Conservation (phyloP, 208 protist species). For the Crithidia acanthocephali region DNA sequence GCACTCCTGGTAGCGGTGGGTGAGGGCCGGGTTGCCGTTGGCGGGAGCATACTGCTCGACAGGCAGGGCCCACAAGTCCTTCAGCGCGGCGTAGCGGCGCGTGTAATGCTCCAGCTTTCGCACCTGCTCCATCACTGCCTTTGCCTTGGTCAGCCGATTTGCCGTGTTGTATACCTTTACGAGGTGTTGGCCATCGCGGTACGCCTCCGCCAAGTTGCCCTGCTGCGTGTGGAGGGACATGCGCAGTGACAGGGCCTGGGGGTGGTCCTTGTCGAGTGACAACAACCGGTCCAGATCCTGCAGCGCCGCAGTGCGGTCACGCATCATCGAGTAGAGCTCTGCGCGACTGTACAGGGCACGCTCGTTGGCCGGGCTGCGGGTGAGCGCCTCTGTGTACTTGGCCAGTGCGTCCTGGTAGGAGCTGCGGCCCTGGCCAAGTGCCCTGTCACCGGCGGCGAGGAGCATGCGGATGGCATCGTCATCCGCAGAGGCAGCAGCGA, state of each 20-base stretch:
- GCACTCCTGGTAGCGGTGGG: slow-evolving; percentile 50
- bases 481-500: slow-evolving; percentile 4
- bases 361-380: slow-evolving; percentile 56
- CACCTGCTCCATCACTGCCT: slow-evolving; percentile 34
- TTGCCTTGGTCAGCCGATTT: slow-evolving; percentile 29
- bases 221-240: slow-evolving; percentile 57
- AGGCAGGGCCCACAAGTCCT: slow-evolving; percentile 33
- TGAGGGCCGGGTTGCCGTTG: slow-evolving; percentile 1
- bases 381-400: slow-evolving; percentile 82
- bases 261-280: slow-evolving; percentile 39
- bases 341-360: slow-evolving; percentile 82
- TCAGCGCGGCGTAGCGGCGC: slow-evolving; percentile 46
- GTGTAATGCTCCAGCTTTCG: slow-evolving; percentile 48
- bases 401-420: slow-evolving; percentile 85
- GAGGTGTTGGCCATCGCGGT: slow-evolving; percentile 48
- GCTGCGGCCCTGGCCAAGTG: slow-evolving; percentile 58
- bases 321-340: slow-evolving; percentile 75
- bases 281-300: slow-evolving; percentile 71
- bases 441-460: slow-evolving; percentile 70
- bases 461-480: slow-evolving; percentile 59
- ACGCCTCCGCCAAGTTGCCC: slow-evolving; percentile 58
- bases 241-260: slow-evolving; percentile 56
- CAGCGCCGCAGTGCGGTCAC: slow-evolving; percentile 44
- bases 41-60: slow-evolving; percentile 20
- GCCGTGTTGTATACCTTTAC: slow-evolving; percentile 40